These are phyloP conservation scores for Chenopodium suecicum DNA, from an alignment of 148 eudicot genomes.

Conservation along the genomic window DNA sequence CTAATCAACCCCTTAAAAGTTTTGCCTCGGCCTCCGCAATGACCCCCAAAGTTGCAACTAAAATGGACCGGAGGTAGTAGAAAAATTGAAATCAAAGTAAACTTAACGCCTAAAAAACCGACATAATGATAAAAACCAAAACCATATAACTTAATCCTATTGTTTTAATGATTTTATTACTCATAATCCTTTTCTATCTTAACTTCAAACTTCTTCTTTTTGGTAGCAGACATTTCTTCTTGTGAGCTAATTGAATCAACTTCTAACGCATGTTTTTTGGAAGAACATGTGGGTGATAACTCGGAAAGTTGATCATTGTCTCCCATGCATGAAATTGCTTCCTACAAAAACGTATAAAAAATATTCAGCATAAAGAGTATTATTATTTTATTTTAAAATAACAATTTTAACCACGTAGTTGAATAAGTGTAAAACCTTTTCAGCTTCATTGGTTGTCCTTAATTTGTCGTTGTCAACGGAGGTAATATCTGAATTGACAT, in stretches of 20 bases:
- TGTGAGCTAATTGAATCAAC: not conserved
- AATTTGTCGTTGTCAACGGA: not conserved
- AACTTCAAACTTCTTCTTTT: not conserved
- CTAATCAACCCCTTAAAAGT: too few species aligned
- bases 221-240: not conserved
- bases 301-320: not conserved
- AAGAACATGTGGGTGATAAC: not conserved
- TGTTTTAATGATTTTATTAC: not conserved
- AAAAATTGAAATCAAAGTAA: too few species aligned
- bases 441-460: not conserved
- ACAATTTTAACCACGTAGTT: not conserved
- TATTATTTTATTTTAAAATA: too few species aligned
- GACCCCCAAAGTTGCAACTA: too few species aligned
- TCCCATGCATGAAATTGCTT: not conserved
- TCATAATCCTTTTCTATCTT: constrained; percentile 1
- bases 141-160: too few species aligned
- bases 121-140: too few species aligned
- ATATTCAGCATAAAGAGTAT: too few species aligned
- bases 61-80: too few species aligned
- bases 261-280: not conserved
- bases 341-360: not conserved
- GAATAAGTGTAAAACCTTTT: not conserved
- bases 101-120: too few species aligned
- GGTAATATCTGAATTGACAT: too few species aligned
- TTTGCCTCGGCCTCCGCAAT: too few species aligned